Conservation (phyloP, 1,284 basidiomycete genomes). For the Ceratobasidium sp. region DNA sequence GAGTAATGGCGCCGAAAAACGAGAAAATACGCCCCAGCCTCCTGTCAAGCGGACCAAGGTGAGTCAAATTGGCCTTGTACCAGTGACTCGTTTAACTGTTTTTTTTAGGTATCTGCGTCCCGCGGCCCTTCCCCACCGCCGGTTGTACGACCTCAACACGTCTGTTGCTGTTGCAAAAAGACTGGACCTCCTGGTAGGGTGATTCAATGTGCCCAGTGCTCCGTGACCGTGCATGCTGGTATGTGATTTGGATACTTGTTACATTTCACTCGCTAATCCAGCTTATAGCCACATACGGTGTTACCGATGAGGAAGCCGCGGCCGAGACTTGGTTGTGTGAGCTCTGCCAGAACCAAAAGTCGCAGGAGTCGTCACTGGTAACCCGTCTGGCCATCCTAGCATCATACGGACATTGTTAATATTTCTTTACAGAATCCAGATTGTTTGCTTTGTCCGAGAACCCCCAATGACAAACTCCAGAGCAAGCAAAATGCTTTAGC, state of each 20-base stretch:
- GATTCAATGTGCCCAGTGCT: slow-evolving; percentile 80
- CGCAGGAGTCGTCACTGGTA: slow-evolving; percentile 79
- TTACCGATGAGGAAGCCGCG: slow-evolving; percentile 66
- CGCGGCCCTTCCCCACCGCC: slow-evolving; percentile 50
- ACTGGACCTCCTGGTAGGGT: slow-evolving; percentile 78
- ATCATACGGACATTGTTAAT: slow-evolving; percentile 42
- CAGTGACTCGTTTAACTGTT: neutral
- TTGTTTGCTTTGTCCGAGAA: slow-evolving; percentile 78
- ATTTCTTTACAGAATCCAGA: slow-evolving; percentile 66
- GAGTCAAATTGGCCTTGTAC: slow-evolving; percentile 47
- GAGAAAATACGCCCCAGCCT: slow-evolving; percentile 80
- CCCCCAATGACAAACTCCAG: slow-evolving; percentile 57
- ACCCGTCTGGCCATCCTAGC: slow-evolving; percentile 47
- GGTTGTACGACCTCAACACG: slow-evolving; percentile 65
- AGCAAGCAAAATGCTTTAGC: slow-evolving; percentile 62
- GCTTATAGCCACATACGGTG: slow-evolving; percentile 70
- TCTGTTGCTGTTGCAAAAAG: slow-evolving; percentile 80
- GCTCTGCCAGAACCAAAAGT: slow-evolving; percentile 82
- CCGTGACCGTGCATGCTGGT: slow-evolving; percentile 81
- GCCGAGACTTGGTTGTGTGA: slow-evolving; percentile 85
- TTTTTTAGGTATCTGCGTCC: slow-evolving; percentile 19
- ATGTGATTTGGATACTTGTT: slow-evolving; percentile 48
- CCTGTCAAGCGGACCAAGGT: slow-evolving; percentile 76
- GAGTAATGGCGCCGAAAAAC: slow-evolving; percentile 66
- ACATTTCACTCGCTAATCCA: neutral